Evolutionary conservation across 1,284 basidiomycete species (phyloP).

Genomic region (Taiwanofungus camphoratus): DNA sequence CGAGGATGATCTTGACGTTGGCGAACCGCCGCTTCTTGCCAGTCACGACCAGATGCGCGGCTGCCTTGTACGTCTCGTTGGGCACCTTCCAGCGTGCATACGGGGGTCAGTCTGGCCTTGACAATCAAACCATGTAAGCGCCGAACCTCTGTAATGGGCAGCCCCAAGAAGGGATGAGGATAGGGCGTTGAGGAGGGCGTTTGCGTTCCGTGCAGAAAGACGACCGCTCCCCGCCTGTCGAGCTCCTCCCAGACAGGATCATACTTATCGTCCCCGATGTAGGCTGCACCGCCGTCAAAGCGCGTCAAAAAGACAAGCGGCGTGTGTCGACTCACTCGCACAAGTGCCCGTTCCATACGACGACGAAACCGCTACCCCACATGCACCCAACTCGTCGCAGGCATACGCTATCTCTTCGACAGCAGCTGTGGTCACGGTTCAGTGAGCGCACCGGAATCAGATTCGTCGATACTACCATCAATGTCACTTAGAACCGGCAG

Average conservation of each 20-base stretch:
- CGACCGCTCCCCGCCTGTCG: constrained; percentile 46
- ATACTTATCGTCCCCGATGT: constrained; percentile 57
- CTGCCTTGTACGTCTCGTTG: constrained; percentile 74
- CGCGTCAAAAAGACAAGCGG: background rate
- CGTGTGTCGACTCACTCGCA: constrained; percentile 20
- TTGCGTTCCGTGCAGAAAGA: constrained; percentile 68
- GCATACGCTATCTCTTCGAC: constrained; percentile 52
- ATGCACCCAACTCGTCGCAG: constrained; percentile 51
- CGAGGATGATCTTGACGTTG: constrained; percentile 55
- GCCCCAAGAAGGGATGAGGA: constrained; percentile 54
- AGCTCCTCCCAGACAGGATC: constrained; percentile 64
- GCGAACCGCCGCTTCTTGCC: constrained; percentile 58
- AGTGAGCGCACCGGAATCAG: background rate
- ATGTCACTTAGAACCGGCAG: constrained; percentile 56
- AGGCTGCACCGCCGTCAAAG: constrained; percentile 35
- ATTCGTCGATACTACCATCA: constrained; percentile 32
- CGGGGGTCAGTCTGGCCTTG: background rate
- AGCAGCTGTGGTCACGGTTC: constrained; percentile 33
- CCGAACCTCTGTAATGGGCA: constrained; percentile 61
- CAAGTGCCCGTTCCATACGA: constrained; percentile 45
- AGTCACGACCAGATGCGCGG: constrained; percentile 65
- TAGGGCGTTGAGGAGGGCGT: constrained; percentile 55
- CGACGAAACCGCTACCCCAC: constrained; percentile 58
- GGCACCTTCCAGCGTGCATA: constrained; percentile 60
- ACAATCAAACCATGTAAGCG: background rate